Conservation (phyloP, 140 eudicot genomes). For the Oenanthe javanica region DNA sequence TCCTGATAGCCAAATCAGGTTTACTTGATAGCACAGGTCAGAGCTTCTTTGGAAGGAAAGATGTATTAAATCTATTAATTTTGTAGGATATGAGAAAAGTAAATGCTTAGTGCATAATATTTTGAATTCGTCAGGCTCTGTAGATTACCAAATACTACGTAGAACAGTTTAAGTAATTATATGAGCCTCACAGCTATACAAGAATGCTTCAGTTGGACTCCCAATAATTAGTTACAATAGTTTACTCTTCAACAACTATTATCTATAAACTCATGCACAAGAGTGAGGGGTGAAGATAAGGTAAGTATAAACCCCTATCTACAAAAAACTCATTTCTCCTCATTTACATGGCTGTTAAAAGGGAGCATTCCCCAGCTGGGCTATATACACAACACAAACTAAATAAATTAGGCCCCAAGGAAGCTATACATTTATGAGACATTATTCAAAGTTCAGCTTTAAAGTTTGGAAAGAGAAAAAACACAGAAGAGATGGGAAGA, state of each 20-base stretch:
- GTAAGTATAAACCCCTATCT: background rate
- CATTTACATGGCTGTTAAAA: background rate
- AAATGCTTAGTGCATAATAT: background rate
- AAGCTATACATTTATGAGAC: too few species aligned
- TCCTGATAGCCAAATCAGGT: background rate
- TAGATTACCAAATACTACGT: background rate
- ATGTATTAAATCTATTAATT: background rate
- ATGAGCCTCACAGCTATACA: background rate
- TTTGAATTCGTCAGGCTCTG: background rate
- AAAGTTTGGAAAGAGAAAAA: background rate
- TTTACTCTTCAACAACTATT: background rate
- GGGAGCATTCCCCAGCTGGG: background rate
- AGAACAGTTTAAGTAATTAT: background rate
- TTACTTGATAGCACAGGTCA: background rate
- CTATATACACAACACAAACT: background rate
- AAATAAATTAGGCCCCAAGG: too few species aligned
- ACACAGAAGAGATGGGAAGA: background rate
- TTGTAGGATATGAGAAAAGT: background rate
- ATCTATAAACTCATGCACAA: background rate
- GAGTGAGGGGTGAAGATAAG: background rate
- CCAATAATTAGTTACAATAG: background rate
- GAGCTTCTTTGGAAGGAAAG: background rate
- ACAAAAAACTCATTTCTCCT: background rate
- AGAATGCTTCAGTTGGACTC: background rate
- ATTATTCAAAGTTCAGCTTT: background rate